Evolutionary conservation across 495 filamentous ascomycete genomes (phyloP).

Genomic region (Penicillium longicatenatum): DNA sequence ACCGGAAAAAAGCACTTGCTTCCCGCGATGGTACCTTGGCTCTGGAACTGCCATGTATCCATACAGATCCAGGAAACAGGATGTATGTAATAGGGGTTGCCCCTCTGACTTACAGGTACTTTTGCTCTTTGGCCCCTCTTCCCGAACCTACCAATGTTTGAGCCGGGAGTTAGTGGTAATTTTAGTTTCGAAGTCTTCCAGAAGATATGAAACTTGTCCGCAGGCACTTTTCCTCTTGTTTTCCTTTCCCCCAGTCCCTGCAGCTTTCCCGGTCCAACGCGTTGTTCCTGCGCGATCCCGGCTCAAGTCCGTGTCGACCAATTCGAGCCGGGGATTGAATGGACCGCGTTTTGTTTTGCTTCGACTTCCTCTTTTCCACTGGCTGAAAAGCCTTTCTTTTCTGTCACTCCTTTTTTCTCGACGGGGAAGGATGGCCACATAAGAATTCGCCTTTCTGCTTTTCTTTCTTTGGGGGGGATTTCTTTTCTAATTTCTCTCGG

Average conservation of each 20-base stretch:
- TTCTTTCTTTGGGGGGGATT: constrained; percentile 11
- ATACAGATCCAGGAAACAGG: too few species aligned
- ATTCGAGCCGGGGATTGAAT: constrained; percentile 21
- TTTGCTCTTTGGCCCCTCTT: constrained; percentile 6
- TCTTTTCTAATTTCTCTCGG: constrained; percentile 14
- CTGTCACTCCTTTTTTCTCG: constrained; percentile 13
- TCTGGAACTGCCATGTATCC: constrained; percentile 21
- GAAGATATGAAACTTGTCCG: constrained; percentile 24
- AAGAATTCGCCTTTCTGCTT: constrained; percentile 7
- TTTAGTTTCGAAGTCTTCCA: constrained; percentile 19
- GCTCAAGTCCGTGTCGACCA: constrained; percentile 38
- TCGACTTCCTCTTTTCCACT: constrained; percentile 21
- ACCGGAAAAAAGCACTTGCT: constrained; percentile 18
- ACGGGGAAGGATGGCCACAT: constrained; percentile 20
- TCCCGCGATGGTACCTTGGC: constrained; percentile 27
- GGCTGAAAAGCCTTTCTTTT: constrained; percentile 22
- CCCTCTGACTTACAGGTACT: background rate
- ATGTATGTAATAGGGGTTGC: background rate
- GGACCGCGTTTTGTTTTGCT: constrained; percentile 23
- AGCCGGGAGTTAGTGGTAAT: constrained; percentile 20
- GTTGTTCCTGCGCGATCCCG: constrained; percentile 41
- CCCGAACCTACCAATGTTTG: constrained; percentile 3
- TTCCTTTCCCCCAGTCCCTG: constrained; percentile 33
- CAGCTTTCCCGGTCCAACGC: constrained; percentile 36
- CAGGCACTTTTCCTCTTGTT: background rate